Percentiles rank a stretch among this genome's conserved stretches.
Conservation (phyloP, 2,329 filamentous ascomycete species). For the Calonectria pteridis region DNA sequence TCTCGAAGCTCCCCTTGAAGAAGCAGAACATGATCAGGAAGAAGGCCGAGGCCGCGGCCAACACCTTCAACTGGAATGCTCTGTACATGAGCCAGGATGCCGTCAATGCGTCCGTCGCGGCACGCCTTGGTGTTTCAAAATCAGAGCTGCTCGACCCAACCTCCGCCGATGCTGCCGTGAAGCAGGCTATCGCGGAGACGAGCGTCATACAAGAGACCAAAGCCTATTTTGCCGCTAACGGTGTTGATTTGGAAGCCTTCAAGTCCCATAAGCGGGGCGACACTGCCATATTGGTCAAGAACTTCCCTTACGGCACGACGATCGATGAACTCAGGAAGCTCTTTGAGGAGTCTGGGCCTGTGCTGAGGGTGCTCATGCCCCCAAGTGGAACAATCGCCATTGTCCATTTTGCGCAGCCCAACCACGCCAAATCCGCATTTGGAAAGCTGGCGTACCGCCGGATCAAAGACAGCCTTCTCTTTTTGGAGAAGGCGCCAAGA, state of each 20-base stretch:
- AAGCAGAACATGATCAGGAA: constrained; percentile 93
- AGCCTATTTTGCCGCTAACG: constrained; percentile 87
- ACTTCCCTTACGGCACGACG: constrained; percentile 88
- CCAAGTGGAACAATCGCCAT: constrained; percentile 94
- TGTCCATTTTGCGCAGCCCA: constrained; percentile 84
- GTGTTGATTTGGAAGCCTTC: constrained; percentile 93
- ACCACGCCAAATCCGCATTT: constrained; percentile 87
- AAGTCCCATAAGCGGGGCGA: constrained; percentile 88
- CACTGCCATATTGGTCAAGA: constrained; percentile 91
- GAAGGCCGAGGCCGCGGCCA: constrained; percentile 82
- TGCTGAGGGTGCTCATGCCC: constrained; percentile 89
- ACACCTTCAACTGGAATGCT: constrained; percentile 97
- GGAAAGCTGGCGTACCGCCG: constrained; percentile 88
- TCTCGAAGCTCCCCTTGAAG: constrained; percentile 93
- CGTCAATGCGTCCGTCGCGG: constrained; percentile 89
- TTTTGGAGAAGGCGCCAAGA: constrained; percentile 92
- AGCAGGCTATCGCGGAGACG: constrained; percentile 96
- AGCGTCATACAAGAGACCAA: constrained; percentile 97
- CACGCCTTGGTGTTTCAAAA: constrained; percentile 89
- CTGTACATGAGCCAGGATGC: constrained; percentile 99
- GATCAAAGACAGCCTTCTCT: constrained; percentile 90
- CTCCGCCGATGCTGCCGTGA: constrained; percentile 92
- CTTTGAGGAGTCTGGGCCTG: constrained; percentile 87
- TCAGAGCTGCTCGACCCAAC: constrained; percentile 95
- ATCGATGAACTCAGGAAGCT: constrained; percentile 82